phyloP scores from a whole-genome alignment of 805 yeast species.

The Cyberlindnera mrakii region DNA sequence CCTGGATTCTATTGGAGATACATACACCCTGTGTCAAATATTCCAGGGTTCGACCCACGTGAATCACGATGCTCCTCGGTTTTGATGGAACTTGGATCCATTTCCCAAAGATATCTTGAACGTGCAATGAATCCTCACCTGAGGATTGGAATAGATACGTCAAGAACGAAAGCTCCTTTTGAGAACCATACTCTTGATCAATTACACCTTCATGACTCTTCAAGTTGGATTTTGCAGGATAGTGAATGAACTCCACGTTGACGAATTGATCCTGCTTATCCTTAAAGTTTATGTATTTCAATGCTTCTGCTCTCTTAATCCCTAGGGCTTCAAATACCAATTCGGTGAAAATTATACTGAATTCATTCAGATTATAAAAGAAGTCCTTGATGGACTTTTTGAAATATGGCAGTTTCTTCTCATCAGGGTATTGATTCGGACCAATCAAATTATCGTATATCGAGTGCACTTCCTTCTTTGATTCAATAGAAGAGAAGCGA shows the following conservation, averaged over 20 bases:
- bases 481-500: slow-evolving; percentile 44
- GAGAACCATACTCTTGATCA: slow-evolving; percentile 36
- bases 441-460: slow-evolving; percentile 36
- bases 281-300: slow-evolving; percentile 38
- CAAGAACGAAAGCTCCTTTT: slow-evolving; percentile 56
- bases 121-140: slow-evolving; percentile 38
- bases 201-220: slow-evolving; percentile 34
- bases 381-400: slow-evolving; percentile 26
- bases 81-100: slow-evolving; percentile 39
- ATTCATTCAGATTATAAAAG: slow-evolving; percentile 37
- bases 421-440: slow-evolving; percentile 39
- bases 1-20: slow-evolving; percentile 41
- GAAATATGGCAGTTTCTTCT: slow-evolving; percentile 28
- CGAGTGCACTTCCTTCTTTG: slow-evolving; percentile 18
- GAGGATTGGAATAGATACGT: slow-evolving; percentile 54
- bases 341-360: slow-evolving; percentile 36
- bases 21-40: slow-evolving; percentile 41
- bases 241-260: slow-evolving; percentile 34
- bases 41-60: slow-evolving; percentile 43
- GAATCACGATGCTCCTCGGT: slow-evolving; percentile 35
- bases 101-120: slow-evolving; percentile 40
- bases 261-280: slow-evolving; percentile 26
- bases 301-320: slow-evolving; percentile 35
- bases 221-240: slow-evolving; percentile 31
- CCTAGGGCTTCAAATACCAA: slow-evolving; percentile 53